Evolutionary conservation across 108 stramenopile species (phyloP), one percentile per base, ranked within the genome.

Genomic region (Skeletonema menzelii): DNA sequence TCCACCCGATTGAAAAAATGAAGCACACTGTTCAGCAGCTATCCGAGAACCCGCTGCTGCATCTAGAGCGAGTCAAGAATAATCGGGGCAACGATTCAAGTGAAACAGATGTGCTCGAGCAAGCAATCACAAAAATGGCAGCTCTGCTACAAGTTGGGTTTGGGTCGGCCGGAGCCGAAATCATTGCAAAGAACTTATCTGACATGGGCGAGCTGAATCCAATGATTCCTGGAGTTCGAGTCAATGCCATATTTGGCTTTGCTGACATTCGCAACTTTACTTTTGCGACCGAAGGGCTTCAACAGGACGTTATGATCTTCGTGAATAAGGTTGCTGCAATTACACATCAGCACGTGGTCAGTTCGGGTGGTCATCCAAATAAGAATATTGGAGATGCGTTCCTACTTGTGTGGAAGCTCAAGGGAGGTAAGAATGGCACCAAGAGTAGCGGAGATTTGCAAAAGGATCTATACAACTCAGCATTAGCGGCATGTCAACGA

Each of bases 371-470:
- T 12, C 73, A 69, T 26, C 82, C 87, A 10, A 92, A 92, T 68
- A 89, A 89, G 69, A 92, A 90, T 65, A 85, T 92, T 44, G 91
- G 91, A 12, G 86, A 90, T 68, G 82, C 86, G 14, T 90, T 92
- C 56, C 78, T 92, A 27, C 58, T 90, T 17, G 83, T 88, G 15
- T 92, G 91, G 91, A 87, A 87, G 46, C 63, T 88, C 32, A 81
- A 71, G 42, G 70, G 67, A 14, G 74, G 69, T 31, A 78, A 80
- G 27, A 80, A 65, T 40, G 22, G 49, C 3, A 75, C 67, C 15
- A 70, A 78, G 22, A 70, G 63, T 22, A 70, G 82, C 38, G 78
- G 82, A 22, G 77, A 83, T 62, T 61, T 83, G 20, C 76, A 83
- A 40, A 83, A 76, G 57, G 78, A 76, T 24, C n/a, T 84, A 20